A percentile compares a stretch with the other conserved stretches of the same genome.
Evolutionary conservation across 2,329 filamentous ascomycete genomes (phyloP).

Genomic region (Cordyceps pruinosa): DNA sequence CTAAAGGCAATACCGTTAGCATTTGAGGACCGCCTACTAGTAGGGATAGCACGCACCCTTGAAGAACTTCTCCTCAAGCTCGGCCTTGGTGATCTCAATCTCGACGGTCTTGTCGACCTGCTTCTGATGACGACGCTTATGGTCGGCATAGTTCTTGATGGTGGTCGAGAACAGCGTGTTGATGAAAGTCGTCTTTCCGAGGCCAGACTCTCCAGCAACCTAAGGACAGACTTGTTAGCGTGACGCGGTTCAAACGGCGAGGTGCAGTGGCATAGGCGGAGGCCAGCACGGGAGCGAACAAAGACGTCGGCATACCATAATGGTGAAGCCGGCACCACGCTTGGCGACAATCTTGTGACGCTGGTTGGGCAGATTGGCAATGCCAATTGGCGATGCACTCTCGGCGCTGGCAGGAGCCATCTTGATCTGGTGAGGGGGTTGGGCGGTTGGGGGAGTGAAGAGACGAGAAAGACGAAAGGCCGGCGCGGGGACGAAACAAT

Average conservation of each 20-base stretch:
- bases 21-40: background rate
- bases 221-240: constrained; percentile 29
- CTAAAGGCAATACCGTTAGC: constrained; percentile 38
- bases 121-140: constrained; percentile 98
- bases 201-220: constrained; percentile 96
- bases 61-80: constrained; percentile 99
- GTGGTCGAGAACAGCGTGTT: constrained; percentile 99
- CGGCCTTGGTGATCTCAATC: constrained; percentile 99
- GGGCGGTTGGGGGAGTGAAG: constrained; percentile 7
- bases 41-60: constrained; percentile 61
- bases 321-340: constrained; percentile 96
- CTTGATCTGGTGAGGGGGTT: constrained; percentile 22
- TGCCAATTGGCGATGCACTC: constrained; percentile 63
- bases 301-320: constrained; percentile 65
- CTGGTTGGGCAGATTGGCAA: constrained; percentile 68
- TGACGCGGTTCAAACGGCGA: background rate
- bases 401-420: constrained; percentile 54
- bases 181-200: constrained; percentile 99
- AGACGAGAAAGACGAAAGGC: background rate
- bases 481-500: background rate
- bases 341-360: constrained; percentile 69
- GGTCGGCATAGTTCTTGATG: constrained; percentile 99
- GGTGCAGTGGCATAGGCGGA: background rate
- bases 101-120: constrained; percentile 99
- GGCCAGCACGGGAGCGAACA: background rate